phyloP scores from a whole-genome alignment of 331 rosid genomes.

The Acacia concinna region DNA sequence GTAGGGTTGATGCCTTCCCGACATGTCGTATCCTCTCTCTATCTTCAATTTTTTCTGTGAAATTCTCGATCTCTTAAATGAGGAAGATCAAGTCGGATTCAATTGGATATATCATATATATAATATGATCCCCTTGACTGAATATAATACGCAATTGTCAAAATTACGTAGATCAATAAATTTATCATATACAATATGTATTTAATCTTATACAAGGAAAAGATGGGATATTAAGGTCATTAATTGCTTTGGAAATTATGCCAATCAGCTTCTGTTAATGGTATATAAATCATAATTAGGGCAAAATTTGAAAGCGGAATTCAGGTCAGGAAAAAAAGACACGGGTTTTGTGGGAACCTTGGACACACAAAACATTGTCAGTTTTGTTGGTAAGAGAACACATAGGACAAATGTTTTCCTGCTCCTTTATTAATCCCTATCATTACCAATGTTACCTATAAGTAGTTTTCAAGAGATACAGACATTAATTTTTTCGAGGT shows the following conservation, averaged over 20 bases:
- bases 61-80: background rate
- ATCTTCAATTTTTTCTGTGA: background rate
- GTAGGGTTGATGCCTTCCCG: background rate
- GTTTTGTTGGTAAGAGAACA: constrained; percentile 19
- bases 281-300: background rate
- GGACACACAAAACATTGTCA: constrained; percentile 2
- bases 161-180: background rate
- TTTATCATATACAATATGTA: background rate
- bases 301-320: background rate
- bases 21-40: background rate
- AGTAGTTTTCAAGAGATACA: constrained; percentile 14
- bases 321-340: background rate
- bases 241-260: background rate
- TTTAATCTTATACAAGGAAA: background rate
- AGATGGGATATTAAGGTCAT: background rate
- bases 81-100: background rate
- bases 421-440: constrained; percentile 6
- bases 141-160: too few species aligned
- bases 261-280: background rate
- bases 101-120: background rate
- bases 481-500: constrained; percentile 14
- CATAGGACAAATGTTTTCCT: constrained; percentile 18
- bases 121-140: background rate
- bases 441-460: constrained; percentile 25
- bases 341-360: background rate